Percentiles rank a stretch among this genome's conserved stretches.
phyloP scores from a whole-genome alignment of 768 basidiomycete genomes.

The Lanmaoa pseudosensibilis region DNA sequence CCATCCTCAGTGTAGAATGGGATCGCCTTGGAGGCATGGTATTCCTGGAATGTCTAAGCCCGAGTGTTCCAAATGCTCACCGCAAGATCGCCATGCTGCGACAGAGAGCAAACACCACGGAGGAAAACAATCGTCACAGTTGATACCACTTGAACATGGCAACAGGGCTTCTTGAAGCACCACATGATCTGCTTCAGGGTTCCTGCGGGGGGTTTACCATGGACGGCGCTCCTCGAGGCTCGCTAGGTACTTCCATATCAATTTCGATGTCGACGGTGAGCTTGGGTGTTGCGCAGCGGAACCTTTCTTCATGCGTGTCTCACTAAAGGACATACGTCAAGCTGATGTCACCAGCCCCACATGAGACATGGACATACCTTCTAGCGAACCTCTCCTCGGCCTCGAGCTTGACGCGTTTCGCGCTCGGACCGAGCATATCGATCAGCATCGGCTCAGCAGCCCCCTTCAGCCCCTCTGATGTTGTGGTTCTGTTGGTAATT shows the following conservation, averaged over 20 bases:
- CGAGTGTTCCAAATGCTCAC: no score
- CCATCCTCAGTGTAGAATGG: no score
- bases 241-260: neutral
- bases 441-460: neutral
- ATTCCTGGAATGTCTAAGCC: no score
- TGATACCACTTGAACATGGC: no score
- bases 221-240: neutral
- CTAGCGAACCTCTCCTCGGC: neutral
- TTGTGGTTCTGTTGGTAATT: slow-evolving; percentile 38
- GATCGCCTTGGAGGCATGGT: no score
- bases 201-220: neutral
- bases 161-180: no score
- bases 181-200: no score
- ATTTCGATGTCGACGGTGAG: neutral
- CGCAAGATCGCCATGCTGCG: no score
- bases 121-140: no score
- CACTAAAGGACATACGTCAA: slow-evolving; percentile 2
- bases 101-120: no score
- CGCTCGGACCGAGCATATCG: neutral
- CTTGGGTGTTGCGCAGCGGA: neutral
- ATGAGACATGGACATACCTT: slow-evolving; percentile 3
- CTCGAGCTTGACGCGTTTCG: slow-evolving; percentile 12
- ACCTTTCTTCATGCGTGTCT: neutral
- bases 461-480: slow-evolving; percentile 3
- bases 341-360: neutral